phyloP scores from a whole-genome alignment of 345 rosid species.

The Populus nigra region DNA sequence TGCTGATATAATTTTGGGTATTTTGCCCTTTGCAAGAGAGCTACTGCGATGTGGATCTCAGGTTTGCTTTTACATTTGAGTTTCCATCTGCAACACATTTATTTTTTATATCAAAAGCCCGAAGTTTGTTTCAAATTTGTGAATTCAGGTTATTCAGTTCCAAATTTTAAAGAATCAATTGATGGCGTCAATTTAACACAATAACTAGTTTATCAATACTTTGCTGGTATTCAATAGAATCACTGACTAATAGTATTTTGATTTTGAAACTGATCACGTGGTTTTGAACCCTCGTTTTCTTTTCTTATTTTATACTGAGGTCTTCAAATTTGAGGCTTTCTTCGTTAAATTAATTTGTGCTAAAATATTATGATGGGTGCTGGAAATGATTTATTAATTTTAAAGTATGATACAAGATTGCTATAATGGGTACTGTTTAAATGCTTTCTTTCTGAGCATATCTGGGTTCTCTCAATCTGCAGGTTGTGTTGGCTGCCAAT shows the following conservation, averaged over 20 bases:
- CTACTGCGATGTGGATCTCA: slow-evolving; percentile 79
- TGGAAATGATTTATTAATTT: not conserved
- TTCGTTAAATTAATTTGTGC: not conserved
- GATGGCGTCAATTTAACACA: too few relatives aligned
- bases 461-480: not conserved
- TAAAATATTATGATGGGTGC: not conserved
- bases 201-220: not conserved
- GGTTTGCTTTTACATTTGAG: slow-evolving; percentile 40
- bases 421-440: not conserved
- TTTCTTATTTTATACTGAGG: not conserved
- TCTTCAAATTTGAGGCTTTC: not conserved
- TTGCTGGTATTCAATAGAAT: not conserved
- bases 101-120: slow-evolving; percentile 2
- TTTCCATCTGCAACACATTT: not conserved
- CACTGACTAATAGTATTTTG: not conserved
- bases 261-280: not conserved
- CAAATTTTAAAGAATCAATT: not conserved
- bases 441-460: not conserved
- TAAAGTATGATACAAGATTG: not conserved
- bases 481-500: slow-evolving; percentile 98
- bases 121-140: not conserved
- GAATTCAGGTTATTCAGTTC: not conserved
- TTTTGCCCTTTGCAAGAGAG: slow-evolving; percentile 91
- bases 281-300: not conserved
- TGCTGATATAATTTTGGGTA: slow-evolving; percentile 93